A percentile compares a stretch with the other conserved stretches of the same genome.
Conservation (phyloP, 306 rosid species). For the Alnus rubra region DNA sequence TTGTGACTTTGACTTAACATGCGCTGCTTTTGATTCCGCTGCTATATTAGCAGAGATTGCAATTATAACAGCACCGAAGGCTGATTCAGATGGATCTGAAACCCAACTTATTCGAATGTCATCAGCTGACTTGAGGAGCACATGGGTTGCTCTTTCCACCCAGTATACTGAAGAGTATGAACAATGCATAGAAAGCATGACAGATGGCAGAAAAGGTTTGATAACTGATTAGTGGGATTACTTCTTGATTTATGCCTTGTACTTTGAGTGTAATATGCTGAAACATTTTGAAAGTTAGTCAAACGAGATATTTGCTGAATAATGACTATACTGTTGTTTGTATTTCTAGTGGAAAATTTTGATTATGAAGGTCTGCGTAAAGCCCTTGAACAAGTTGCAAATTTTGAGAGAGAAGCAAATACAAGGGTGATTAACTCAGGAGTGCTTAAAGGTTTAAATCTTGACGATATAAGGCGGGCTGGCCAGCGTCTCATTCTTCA, state of each 20-base stretch:
- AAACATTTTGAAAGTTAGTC: neutral
- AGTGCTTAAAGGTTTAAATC: constrained; percentile 83
- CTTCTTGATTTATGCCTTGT: constrained; percentile 3
- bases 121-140: constrained; percentile 77
- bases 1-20: constrained; percentile 96
- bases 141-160: constrained; percentile 74
- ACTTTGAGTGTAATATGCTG: neutral
- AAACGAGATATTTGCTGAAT: neutral
- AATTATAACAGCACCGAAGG: constrained; percentile 81
- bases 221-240: constrained; percentile 14
- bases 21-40: constrained; percentile 89
- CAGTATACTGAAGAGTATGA: constrained; percentile 93
- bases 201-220: constrained; percentile 62
- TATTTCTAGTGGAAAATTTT: constrained; percentile 59
- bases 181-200: constrained; percentile 76
- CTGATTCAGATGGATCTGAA: constrained; percentile 68
- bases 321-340: constrained; percentile 5
- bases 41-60: constrained; percentile 97
- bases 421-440: constrained; percentile 79
- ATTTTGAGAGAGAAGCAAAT: constrained; percentile 84
- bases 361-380: constrained; percentile 53
- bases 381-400: constrained; percentile 80
- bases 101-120: constrained; percentile 67
- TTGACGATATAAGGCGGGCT: constrained; percentile 86
- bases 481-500: constrained; percentile 88